These are phyloP conservation scores for Pharnaceum exiguum DNA, from an alignment of 148 eudicot species.

Conservation along the genomic window DNA sequence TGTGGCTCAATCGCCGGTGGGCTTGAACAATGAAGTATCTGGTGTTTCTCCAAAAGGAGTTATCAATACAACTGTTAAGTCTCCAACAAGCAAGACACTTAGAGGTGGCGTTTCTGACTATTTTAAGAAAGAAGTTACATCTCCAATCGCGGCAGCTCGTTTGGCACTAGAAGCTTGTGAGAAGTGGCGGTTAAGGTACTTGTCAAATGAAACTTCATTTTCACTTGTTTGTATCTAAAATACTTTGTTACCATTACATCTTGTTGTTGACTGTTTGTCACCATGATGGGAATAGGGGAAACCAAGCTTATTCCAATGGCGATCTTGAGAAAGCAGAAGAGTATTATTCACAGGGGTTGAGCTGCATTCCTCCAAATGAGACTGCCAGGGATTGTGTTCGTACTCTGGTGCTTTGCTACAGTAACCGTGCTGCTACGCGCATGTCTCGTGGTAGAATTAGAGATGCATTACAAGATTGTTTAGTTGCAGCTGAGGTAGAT, in stretches of 20 bases:
- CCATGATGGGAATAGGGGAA: constrained; percentile 54
- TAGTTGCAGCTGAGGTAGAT: constrained; percentile 67
- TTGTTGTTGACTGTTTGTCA: constrained; percentile 8
- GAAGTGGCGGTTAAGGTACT: constrained; percentile 90
- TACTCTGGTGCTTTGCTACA: constrained; percentile 86
- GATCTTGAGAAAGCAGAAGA: constrained; percentile 81
- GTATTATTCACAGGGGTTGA: constrained; percentile 77
- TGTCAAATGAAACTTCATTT: constrained; percentile 7
- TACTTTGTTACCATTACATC: constrained; percentile 3
- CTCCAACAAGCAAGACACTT: constrained; percentile 14
- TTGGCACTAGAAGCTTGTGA: constrained; percentile 91
- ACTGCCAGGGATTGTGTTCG: constrained; percentile 62
- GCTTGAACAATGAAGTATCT: constrained; percentile 30
- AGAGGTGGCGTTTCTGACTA: constrained; percentile 18
- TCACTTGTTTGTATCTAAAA: not conserved
- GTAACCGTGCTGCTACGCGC: constrained; percentile 93
- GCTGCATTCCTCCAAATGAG: constrained; percentile 64
- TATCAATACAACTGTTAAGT: constrained; percentile 21
- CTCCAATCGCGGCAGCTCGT: constrained; percentile 45
- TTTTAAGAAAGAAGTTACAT: constrained; percentile 20
- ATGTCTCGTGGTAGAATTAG: constrained; percentile 82
- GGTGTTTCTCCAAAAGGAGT: constrained; percentile 26
- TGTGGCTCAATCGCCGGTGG: constrained; percentile 31
- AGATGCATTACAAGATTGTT: constrained; percentile 82
- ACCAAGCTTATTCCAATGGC: constrained; percentile 86